Evolutionary conservation across 208 protist species (phyloP).

Genomic region (Trichomonas tenax): DNA sequence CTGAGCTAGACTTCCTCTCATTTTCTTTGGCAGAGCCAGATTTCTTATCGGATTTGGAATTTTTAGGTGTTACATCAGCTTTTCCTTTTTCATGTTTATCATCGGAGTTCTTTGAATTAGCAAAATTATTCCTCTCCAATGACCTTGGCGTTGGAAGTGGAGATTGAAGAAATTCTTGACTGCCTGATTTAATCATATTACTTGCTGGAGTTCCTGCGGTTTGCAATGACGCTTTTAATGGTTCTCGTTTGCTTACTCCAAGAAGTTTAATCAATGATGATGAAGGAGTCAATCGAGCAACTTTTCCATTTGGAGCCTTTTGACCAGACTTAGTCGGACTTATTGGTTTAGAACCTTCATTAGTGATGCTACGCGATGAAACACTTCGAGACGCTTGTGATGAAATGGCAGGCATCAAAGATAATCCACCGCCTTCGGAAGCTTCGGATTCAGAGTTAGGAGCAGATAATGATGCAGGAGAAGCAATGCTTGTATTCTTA

Average conservation of each 20-base stretch:
- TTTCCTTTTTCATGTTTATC: too few species aligned
- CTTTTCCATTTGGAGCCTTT: neutral
- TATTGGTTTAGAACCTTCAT: neutral
- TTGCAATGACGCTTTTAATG: neutral
- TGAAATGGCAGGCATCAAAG: neutral
- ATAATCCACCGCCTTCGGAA: neutral
- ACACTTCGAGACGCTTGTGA: neutral
- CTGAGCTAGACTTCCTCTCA: too few species aligned
- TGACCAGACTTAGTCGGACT: neutral
- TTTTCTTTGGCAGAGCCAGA: neutral
- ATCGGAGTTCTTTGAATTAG: neutral
- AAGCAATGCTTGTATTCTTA: neutral
- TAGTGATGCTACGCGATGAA: neutral
- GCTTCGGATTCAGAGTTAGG: neutral
- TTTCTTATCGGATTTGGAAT: neutral
- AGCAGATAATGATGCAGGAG: neutral
- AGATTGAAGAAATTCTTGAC: neutral
- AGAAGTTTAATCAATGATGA: neutral
- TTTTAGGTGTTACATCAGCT: neutral
- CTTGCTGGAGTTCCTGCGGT: neutral
- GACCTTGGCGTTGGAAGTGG: neutral
- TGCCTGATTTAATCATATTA: neutral
- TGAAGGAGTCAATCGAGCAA: neutral
- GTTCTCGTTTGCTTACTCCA: neutral
- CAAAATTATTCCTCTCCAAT: neutral